Evolutionary conservation across 139 green algal genomes (phyloP).

Genomic region (Haematococcus lacustris): DNA sequence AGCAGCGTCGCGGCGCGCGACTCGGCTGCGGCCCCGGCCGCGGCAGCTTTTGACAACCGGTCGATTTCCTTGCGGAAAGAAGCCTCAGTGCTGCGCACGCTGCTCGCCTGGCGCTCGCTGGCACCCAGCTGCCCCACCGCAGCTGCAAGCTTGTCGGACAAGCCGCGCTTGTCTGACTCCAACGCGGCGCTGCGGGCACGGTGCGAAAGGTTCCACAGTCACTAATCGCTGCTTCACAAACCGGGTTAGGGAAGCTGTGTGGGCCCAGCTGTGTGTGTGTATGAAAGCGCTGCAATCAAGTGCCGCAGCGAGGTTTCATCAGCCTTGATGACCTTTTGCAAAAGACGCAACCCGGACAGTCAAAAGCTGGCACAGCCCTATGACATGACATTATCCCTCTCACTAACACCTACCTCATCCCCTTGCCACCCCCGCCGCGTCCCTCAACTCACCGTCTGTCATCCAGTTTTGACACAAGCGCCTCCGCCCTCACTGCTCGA

Average conservation of each 20-base stretch:
- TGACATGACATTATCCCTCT: too few species aligned
- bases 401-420: too few species aligned
- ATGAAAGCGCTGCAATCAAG: neutral
- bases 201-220: too few species aligned
- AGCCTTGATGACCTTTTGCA: too few species aligned
- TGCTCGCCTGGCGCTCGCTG: neutral
- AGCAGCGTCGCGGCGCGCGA: constrained; percentile 9
- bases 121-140: constrained; percentile 8
- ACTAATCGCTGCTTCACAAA: too few species aligned
- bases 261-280: too few species aligned
- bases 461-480: constrained; percentile 22
- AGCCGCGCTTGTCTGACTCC: constrained; percentile 19
- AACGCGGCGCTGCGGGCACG: constrained; percentile 8
- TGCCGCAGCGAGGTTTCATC: too few species aligned
- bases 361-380: too few species aligned
- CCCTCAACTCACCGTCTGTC: constrained; percentile 29
- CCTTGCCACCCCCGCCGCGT: too few species aligned
- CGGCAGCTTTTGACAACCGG: too few species aligned
- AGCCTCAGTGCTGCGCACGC: constrained; percentile 3
- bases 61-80: constrained; percentile 16
- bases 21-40: constrained; percentile 10
- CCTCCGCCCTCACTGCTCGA: constrained; percentile 5
- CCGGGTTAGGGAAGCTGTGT: too few species aligned
- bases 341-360: too few species aligned
- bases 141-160: constrained; percentile 8